Base-by-base conservation (phyloP, 345 rosid species). In the Eucalyptus caleyi region DNA sequence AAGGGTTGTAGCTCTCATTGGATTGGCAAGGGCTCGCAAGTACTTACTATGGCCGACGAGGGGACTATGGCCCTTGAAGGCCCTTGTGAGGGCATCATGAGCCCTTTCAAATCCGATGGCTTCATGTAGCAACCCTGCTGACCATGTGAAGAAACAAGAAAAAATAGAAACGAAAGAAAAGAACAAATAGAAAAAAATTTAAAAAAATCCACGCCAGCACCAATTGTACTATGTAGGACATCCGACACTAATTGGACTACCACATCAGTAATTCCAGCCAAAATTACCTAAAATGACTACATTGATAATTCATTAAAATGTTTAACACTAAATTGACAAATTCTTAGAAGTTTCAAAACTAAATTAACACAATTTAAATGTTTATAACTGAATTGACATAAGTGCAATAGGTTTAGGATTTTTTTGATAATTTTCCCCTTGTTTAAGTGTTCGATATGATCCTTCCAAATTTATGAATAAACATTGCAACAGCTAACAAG, bases 201-300 rank as follows among this genome's bases (percentile, higher is more conserved):
- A 1, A 24, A 56, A 54, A 56, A 23, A 23, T 56, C 30, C 1
- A 24, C 1, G 1, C 4, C 3, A 24, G 0, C 6, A 26, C 2
- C 14, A 9, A 56, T 23, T 26, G 1, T 23, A 8, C 13, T 23
- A 56, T 23, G 30, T 4, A 56, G 30, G 62, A 56, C 30, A 24
- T 23, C 3, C 0, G 0, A 56, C 1, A 2, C 1, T 24, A 1
- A 24, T 56, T 56, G 3, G 13, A 56, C 6, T 23, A 1, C 62
- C 13, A 56, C 30, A 56, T 5, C 4, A 56, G 1, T 5, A 23
- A 24, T 56, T 56, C 30, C 13, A 56, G 1, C 13, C 62, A 56
- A 56, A 56, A 56, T 56, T 4, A 56, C 30, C 19, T 56, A 24
- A 24, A 56, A 56, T 23, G 62, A 56, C 13, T 56, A 56, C 30